A percentile compares a stretch with the other conserved stretches of the same genome.
These are phyloP conservation scores for Verticillium klebahnii DNA, from an alignment of 2,329 filamentous ascomycete species.

Conservation along the genomic window DNA sequence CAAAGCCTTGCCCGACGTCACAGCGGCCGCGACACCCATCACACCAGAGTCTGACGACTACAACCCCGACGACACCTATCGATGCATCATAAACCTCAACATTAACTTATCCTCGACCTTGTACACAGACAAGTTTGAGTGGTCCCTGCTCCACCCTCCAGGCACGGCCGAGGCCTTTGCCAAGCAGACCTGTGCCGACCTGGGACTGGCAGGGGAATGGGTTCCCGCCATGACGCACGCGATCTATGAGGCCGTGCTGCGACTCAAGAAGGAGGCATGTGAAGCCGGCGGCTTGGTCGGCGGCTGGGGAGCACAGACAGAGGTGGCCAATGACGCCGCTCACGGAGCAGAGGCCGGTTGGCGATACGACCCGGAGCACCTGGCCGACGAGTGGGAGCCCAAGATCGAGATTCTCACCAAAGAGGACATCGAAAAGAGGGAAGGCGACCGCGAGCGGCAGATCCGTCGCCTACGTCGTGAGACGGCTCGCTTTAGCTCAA, in stretches of 20 bases:
- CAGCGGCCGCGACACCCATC: constrained; percentile 64
- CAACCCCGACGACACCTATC: constrained; percentile 91
- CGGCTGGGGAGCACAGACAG: constrained; percentile 54
- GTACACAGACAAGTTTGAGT: constrained; percentile 97
- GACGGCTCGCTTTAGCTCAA: constrained; percentile 87
- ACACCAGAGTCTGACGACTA: constrained; percentile 64
- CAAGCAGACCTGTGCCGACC: constrained; percentile 84
- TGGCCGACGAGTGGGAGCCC: constrained; percentile 80
- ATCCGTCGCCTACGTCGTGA: constrained; percentile 82
- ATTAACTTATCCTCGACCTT: constrained; percentile 88
- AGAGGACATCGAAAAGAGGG: constrained; percentile 95
- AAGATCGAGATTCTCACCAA: constrained; percentile 80
- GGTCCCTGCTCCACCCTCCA: constrained; percentile 88
- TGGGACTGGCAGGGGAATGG: constrained; percentile 90
- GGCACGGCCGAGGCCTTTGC: constrained; percentile 92
- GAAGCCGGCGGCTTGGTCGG: constrained; percentile 85
- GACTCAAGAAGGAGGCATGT: constrained; percentile 92
- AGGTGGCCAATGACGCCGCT: constrained; percentile 85
- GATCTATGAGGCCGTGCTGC: constrained; percentile 91
- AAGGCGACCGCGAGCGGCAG: constrained; percentile 89
- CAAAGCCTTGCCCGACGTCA: constrained; percentile 50
- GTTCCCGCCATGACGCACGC: constrained; percentile 90
- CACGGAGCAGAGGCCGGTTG: constrained; percentile 82
- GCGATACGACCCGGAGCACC: constrained; percentile 89
- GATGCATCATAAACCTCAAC: constrained; percentile 85